These are phyloP conservation scores for Sporothrix schenckii DNA, from an alignment of 2,329 filamentous ascomycete species.

Conservation along the genomic window DNA sequence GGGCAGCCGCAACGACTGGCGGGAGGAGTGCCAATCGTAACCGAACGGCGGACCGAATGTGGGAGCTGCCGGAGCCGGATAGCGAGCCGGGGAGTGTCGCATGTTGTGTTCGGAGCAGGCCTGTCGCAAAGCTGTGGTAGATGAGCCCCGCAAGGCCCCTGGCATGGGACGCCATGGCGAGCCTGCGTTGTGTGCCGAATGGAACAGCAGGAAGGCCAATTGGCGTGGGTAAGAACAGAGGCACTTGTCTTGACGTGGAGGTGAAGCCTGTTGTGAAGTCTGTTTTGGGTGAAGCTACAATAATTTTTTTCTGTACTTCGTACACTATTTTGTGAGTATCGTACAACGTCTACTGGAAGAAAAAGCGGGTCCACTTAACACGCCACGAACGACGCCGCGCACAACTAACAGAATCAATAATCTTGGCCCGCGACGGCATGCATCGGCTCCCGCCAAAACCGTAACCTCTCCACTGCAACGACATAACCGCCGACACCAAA, in stretches of 20 bases:
- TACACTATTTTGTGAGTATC: neutral
- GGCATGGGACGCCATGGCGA: conserved; percentile 35
- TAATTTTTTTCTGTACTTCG: conserved; percentile 3
- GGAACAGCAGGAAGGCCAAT: neutral
- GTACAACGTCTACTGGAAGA: neutral
- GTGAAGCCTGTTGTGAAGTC: neutral
- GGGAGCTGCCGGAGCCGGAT: neutral
- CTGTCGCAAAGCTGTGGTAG: conserved; percentile 7
- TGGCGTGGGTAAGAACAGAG: neutral
- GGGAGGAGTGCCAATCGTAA: neutral
- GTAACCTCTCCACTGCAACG: neutral
- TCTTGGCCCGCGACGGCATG: neutral
- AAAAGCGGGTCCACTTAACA: conserved; percentile 32
- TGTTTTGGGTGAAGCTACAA: conserved; percentile 19
- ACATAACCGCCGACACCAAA: conserved; percentile 39
- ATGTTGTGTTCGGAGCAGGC: conserved; percentile 6
- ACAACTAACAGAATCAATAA: neutral
- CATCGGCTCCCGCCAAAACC: neutral
- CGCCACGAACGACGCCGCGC: conserved; percentile 23
- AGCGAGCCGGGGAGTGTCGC: conserved; percentile 3
- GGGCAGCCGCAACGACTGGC: neutral
- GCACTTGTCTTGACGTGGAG: neutral
- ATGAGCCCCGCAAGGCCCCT: conserved; percentile 30
- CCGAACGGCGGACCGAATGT: neutral
- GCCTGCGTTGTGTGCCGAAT: neutral